Evolutionary conservation across 768 basidiomycete species (phyloP), one percentile per base, ranked within the genome.

Genomic region (Hericium rajendrae): DNA sequence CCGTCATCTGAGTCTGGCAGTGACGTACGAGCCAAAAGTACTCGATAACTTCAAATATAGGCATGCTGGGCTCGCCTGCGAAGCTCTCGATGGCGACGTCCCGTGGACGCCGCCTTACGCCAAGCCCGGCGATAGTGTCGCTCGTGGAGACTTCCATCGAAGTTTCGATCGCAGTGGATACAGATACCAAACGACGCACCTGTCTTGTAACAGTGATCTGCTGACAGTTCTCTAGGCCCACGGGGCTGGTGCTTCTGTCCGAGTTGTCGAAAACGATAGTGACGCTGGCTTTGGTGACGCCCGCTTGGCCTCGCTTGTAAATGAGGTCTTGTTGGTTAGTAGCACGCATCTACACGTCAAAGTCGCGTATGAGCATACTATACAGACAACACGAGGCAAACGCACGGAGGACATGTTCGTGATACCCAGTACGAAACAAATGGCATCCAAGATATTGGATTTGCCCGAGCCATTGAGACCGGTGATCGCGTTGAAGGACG

Each of bases 201-300:
- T 97, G 94, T 58, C 97, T 86, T 38, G 94, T 99, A 15, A 99
- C 94, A 0, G 97, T 98, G 64, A 99, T 93, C 70, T 97, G 93
- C 53, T 84, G 81, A 57, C 73, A 83, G 39, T 85, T 78, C 67
- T 91, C 86, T 38, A 87, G 80, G 2, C 93, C 94, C 1, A 85
- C 78, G 0, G 94, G 97, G 62, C 89, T 90, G 58, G 81, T 91
- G 20, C 79, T 77, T 11, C 83, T 78, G 69, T 98, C 94, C 0
- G 93, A 90, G 70, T 99, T 99, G 78, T 98, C 93, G 66, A 99
- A 99, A 2, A 99, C 94, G 66, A 98, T 93, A 32, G 97, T 97
- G 3, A 99, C 97, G 61, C 91, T 94, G 4, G 97, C 97, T 75
- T 95, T 94, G 11, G 91, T 92, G 59, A 98, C 78, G 10, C 97